Evolutionary conservation across 495 filamentous ascomycete genomes (phyloP).

Genomic region (Pyronema omphalodes): DNA sequence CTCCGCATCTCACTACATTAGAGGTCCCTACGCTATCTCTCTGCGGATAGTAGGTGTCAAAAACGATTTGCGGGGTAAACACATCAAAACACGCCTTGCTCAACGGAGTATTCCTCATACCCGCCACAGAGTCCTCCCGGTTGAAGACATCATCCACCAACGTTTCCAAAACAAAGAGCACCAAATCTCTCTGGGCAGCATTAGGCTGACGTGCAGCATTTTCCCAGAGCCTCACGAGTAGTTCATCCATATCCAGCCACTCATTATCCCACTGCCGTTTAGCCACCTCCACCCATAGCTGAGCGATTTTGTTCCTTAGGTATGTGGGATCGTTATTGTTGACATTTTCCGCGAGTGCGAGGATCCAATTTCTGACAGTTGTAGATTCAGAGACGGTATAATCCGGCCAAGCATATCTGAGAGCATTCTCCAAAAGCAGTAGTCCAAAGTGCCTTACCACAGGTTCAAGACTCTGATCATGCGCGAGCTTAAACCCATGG

Average conservation of each 20-base stretch:
- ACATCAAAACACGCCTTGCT: constrained; percentile 83
- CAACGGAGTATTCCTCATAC: constrained; percentile 59
- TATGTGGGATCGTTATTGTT: constrained; percentile 51
- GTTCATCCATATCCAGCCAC: constrained; percentile 86
- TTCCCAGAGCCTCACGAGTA: constrained; percentile 68
- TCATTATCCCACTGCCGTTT: constrained; percentile 81
- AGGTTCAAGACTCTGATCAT: constrained; percentile 48
- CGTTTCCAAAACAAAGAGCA: constrained; percentile 72
- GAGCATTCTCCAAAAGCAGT: constrained; percentile 69
- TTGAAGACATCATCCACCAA: constrained; percentile 89
- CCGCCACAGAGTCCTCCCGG: constrained; percentile 69
- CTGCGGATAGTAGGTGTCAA: constrained; percentile 52
- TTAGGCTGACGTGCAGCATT: constrained; percentile 19
- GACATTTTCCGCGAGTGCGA: constrained; percentile 58
- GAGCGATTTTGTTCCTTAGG: constrained; percentile 83
- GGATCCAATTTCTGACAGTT: constrained; percentile 50
- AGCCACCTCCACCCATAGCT: constrained; percentile 84
- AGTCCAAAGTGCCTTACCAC: constrained; percentile 86
- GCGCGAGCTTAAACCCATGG: constrained; percentile 70
- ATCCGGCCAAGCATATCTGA: constrained; percentile 64
- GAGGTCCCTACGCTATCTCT: constrained; percentile 32
- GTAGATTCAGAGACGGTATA: constrained; percentile 43
- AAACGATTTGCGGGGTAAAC: constrained; percentile 61
- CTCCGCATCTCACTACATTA: constrained; percentile 46
- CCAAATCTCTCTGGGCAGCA: constrained; percentile 29